A percentile compares a stretch with the other conserved stretches of the same genome.
Evolutionary conservation across 805 yeast genomes (phyloP).

Genomic region (Candida mattraensis): DNA sequence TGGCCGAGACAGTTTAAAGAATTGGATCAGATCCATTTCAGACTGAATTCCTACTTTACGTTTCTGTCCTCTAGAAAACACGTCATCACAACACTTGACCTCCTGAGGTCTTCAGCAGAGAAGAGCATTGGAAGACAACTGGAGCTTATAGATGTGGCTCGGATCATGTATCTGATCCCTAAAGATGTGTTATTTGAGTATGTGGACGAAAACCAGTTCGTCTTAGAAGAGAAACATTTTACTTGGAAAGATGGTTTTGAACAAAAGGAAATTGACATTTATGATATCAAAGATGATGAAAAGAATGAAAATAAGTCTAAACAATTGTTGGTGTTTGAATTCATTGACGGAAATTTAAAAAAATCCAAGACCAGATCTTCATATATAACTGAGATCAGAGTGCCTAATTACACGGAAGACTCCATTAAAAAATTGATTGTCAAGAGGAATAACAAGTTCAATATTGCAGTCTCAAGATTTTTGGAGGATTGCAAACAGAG

Average conservation of each 20-base stretch:
- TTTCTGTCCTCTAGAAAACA: slow-evolving; percentile 62
- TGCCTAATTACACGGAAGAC: slow-evolving; percentile 52
- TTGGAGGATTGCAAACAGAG: slow-evolving; percentile 33
- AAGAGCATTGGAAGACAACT: slow-evolving; percentile 45
- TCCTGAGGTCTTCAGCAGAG: slow-evolving; percentile 52
- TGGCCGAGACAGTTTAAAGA: slow-evolving; percentile 39
- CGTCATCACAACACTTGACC: slow-evolving; percentile 55
- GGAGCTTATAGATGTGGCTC: slow-evolving; percentile 58
- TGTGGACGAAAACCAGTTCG: slow-evolving; percentile 70
- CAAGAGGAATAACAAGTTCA: slow-evolving; percentile 56
- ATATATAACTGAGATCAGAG: slow-evolving; percentile 43
- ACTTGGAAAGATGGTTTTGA: slow-evolving; percentile 50
- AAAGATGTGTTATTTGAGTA: slow-evolving; percentile 69
- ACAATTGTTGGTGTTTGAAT: slow-evolving; percentile 71
- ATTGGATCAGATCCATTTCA: slow-evolving; percentile 47
- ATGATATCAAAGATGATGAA: slow-evolving; percentile 42
- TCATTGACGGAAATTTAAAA: slow-evolving; percentile 62
- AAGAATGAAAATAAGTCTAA: slow-evolving; percentile 36
- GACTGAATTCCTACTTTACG: slow-evolving; percentile 60
- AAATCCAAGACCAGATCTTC: slow-evolving; percentile 48
- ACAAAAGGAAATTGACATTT: slow-evolving; percentile 55
- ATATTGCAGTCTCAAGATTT: slow-evolving; percentile 38
- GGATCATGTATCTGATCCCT: slow-evolving; percentile 62
- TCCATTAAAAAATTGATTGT: slow-evolving; percentile 61
- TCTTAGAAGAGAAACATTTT: slow-evolving; percentile 44